phyloP scores from a whole-genome alignment of 257 asterid species.

The Petrea volubilis region DNA sequence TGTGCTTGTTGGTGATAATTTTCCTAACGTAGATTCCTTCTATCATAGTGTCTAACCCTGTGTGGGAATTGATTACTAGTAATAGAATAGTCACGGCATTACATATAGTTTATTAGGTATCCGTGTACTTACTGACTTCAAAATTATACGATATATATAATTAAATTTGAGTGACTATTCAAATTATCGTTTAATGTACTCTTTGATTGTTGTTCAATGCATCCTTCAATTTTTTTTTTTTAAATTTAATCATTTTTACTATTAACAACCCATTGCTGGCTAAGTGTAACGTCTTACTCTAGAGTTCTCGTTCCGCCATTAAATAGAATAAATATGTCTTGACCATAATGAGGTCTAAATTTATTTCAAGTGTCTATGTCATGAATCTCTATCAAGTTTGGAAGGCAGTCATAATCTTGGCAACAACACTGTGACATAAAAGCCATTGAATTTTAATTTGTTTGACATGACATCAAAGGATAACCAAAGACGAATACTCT shows the following conservation, averaged over 20 bases:
- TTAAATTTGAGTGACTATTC: too few relatives aligned
- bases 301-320: too few relatives aligned
- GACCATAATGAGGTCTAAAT: slow-evolving; percentile 8
- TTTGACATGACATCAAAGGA: background rate
- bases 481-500: background rate
- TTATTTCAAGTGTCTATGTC: slow-evolving; percentile 25
- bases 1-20: slow-evolving; percentile 3
- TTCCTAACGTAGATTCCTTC: slow-evolving; percentile 3
- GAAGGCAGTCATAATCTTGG: slow-evolving; percentile 28
- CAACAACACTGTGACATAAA: background rate
- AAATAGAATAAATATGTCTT: background rate
- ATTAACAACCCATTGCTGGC: too few relatives aligned
- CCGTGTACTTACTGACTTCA: too few relatives aligned
- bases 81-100: too few relatives aligned
- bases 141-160: too few relatives aligned
- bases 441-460: background rate
- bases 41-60: background rate
- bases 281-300: too few relatives aligned
- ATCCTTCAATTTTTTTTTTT: too few relatives aligned
- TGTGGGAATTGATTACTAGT: slow-evolving; percentile 2
- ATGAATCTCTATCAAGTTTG: slow-evolving; percentile 20
- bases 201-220: too few relatives aligned
- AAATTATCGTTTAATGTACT: too few relatives aligned
- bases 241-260: too few relatives aligned
- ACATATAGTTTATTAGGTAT: too few relatives aligned